Percentiles rank a stretch among this genome's conserved stretches.
Evolutionary conservation across 192 early-diverging fungal genomes (phyloP).

Genomic region (Coemansia sp.): DNA sequence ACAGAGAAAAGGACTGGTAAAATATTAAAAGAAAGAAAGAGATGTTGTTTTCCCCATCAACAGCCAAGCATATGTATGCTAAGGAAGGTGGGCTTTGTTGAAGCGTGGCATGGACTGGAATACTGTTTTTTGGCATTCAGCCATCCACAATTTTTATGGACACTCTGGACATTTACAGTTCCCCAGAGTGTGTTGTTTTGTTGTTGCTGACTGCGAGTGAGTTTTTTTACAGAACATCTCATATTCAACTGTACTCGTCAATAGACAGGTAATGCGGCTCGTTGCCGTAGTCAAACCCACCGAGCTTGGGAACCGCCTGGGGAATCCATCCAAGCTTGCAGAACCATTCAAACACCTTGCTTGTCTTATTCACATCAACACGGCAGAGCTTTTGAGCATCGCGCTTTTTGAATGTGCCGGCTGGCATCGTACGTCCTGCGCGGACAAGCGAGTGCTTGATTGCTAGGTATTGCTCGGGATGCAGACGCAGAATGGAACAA

Average conservation of each 20-base stretch:
- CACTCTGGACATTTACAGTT: too few species aligned
- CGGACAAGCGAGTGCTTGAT: conserved; percentile 50
- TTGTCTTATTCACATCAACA: conserved; percentile 93
- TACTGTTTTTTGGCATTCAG: too few species aligned
- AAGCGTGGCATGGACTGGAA: neutral
- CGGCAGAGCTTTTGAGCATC: conserved; percentile 88
- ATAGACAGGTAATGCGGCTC: neutral
- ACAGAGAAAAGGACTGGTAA: neutral
- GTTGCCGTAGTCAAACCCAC: neutral
- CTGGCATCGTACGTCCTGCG: conserved; percentile 36
- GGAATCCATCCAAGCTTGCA: conserved; percentile 82
- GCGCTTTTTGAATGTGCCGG: conserved; percentile 63
- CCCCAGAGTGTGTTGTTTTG: too few species aligned
- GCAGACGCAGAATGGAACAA: conserved; percentile 46
- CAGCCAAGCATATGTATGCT: neutral
- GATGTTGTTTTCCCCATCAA: neutral
- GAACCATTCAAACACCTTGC: conserved; percentile 87
- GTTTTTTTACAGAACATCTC: neutral
- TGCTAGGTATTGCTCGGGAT: conserved; percentile 41
- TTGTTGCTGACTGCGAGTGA: too few species aligned
- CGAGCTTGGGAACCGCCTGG: conserved; percentile 11
- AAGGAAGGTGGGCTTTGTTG: neutral
- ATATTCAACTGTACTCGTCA: neutral
- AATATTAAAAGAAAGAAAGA: neutral
- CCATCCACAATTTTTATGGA: too few species aligned